Conservation (phyloP, 2,329 filamentous ascomycete genomes). For the Cryphonectria naterciae region DNA sequence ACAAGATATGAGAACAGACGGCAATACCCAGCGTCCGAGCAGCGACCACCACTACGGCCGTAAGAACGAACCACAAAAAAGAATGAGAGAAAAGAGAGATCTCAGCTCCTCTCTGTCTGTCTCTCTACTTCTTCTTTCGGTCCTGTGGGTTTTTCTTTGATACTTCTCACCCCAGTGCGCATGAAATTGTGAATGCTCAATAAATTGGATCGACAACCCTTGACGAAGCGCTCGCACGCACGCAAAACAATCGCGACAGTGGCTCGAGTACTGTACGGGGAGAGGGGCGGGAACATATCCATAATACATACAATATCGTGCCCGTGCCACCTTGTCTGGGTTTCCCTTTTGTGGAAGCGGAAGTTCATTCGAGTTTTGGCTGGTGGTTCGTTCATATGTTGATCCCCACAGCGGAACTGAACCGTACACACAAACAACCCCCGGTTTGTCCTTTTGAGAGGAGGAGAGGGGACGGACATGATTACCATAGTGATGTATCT, state of each 20-base stretch:
- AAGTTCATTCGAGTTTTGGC: background rate
- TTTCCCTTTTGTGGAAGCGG: background rate
- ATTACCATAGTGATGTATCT: background rate
- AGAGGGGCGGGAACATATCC: background rate
- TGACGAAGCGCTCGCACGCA: background rate
- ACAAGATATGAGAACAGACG: background rate
- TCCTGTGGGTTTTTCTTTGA: background rate
- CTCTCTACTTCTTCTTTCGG: background rate
- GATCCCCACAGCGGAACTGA: conserved; percentile 10
- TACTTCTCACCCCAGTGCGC: background rate
- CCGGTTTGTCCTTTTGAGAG: background rate
- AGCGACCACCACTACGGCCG: background rate
- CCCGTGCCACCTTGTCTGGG: background rate
- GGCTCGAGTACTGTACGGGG: background rate
- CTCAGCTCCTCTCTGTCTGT: background rate
- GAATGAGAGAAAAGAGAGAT: no score
- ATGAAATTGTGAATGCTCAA: background rate
- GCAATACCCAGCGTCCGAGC: background rate
- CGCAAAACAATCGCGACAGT: background rate
- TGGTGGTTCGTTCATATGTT: background rate
- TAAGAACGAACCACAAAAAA: background rate
- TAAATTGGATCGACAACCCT: background rate
- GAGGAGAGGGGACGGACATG: background rate
- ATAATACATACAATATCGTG: background rate
- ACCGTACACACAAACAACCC: background rate